These are phyloP conservation scores for Fusarium cicatricum DNA, from an alignment of 2,329 filamentous ascomycete genomes.

Conservation along the genomic window DNA sequence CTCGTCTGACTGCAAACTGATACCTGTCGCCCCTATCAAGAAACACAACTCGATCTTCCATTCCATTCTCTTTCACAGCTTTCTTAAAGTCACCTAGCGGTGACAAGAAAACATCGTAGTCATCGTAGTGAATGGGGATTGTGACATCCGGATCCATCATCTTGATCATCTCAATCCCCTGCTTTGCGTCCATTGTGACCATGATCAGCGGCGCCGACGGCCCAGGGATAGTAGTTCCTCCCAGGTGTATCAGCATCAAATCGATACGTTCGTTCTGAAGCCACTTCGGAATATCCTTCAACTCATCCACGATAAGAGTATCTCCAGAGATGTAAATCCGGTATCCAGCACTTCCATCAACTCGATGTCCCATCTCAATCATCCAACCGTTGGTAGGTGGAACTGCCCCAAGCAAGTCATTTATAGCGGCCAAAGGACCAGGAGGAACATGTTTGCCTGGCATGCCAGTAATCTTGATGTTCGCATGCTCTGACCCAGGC, in stretches of 20 bases:
- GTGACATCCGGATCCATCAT: slow-evolving; percentile 68
- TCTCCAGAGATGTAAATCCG: slow-evolving; percentile 73
- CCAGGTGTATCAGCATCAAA: slow-evolving; percentile 72
- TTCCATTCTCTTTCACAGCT: slow-evolving; percentile 60
- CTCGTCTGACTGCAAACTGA: slow-evolving; percentile 11
- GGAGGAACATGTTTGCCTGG: slow-evolving; percentile 69
- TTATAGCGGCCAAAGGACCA: slow-evolving; percentile 48
- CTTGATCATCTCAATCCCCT: slow-evolving; percentile 67
- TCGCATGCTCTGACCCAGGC: slow-evolving; percentile 46
- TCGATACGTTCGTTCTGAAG: slow-evolving; percentile 65
- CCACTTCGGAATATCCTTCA: slow-evolving; percentile 65
- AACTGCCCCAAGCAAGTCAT: slow-evolving; percentile 53
- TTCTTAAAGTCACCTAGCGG: slow-evolving; percentile 68
- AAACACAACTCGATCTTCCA: slow-evolving; percentile 64
- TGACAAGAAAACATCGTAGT: slow-evolving; percentile 69
- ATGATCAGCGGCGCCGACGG: slow-evolving; percentile 67
- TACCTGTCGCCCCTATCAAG: slow-evolving; percentile 53
- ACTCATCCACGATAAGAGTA: slow-evolving; percentile 63
- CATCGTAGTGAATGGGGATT: slow-evolving; percentile 71
- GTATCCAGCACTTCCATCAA: slow-evolving; percentile 53
- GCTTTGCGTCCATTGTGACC: slow-evolving; percentile 74
- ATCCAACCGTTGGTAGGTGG: slow-evolving; percentile 75
- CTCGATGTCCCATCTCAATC: slow-evolving; percentile 64
- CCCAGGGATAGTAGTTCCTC: slow-evolving; percentile 70
- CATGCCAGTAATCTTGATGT: slow-evolving; percentile 64